Base-by-base conservation (phyloP, 371 early-diverging fungal species). In the Mortierella sp. region DNA sequence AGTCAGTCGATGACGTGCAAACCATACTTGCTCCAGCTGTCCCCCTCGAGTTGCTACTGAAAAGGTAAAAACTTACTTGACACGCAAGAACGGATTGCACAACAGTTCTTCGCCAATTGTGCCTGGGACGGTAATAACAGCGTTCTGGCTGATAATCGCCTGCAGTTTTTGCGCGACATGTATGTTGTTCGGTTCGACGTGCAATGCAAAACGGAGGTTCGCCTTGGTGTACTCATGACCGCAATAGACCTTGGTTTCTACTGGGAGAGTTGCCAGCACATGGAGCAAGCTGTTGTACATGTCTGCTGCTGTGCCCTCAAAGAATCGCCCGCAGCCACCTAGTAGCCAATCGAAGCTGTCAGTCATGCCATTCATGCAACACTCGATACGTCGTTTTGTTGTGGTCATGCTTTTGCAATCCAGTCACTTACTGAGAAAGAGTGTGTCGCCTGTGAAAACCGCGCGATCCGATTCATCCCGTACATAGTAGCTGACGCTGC, bases 151-250 rank as follows among this genome's bases (percentile, higher is more conserved):
- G 57, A 55, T 23, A 10, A 34, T 49, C 67, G 52, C 62, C 27
- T 66, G 58, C n/a, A 80, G 39, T 30, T 71, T 80, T 13, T 80
- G 70, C 3, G 69, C 56, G 14, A 73, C 62, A 57, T 64, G 78
- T 3, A 26, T 18, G 70, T 94, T 93, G 28, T 83, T 49, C 0
- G 89, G 89, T 52, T 91, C 91, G 43, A 90, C 83, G 28, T 72
- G 58, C 12, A 41, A 52, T 0, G 88, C 89, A 78, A 91, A 91
- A 53, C 71, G 67, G 24, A 91, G 82, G 58, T 94, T 94, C n/a
- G 82, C 61, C 10, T 64, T 55, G 0, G 96, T 96, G 74, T 96
- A 96, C 79, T 96, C 98, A 68, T 97, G 97, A 1, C 97, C 98
- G 71, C 93, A 93, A 64, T 92, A 98, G 19, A 97, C 93, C 52